Evolutionary conservation across 2,329 filamentous ascomycete genomes (phyloP).

Genomic region (Trichoderma gracile): DNA sequence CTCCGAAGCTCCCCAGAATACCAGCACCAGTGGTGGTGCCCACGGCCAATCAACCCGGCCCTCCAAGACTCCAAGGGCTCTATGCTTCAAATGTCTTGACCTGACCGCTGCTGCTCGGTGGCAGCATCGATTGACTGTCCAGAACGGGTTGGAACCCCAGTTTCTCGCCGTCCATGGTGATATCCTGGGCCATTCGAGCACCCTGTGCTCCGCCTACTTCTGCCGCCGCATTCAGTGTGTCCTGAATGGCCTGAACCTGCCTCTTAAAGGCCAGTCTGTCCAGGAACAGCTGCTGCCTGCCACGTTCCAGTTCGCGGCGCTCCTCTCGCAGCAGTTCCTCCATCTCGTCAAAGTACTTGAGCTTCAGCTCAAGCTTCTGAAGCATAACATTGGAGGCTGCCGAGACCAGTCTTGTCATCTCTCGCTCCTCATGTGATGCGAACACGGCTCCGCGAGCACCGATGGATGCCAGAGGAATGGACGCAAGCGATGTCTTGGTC

Average conservation of each 20-base stretch:
- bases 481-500: conserved; percentile 59
- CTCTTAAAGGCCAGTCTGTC: conserved; percentile 89
- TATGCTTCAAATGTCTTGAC: conserved; percentile 61
- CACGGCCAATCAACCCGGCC: neutral
- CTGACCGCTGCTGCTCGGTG: conserved; percentile 55
- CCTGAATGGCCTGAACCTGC: conserved; percentile 80
- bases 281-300: conserved; percentile 88
- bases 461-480: conserved; percentile 80
- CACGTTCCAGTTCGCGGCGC: conserved; percentile 86
- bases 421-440: conserved; percentile 92
- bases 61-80: conserved; percentile 1
- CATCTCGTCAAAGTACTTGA: conserved; percentile 95
- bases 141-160: conserved; percentile 55
- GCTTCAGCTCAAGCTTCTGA: conserved; percentile 92
- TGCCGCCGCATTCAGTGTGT: conserved; percentile 62
- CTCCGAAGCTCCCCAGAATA: conserved; percentile 11
- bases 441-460: conserved; percentile 84
- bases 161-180: conserved; percentile 50
- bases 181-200: conserved; percentile 49
- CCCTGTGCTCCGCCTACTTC: conserved; percentile 53
- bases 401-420: conserved; percentile 91
- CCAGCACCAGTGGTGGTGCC: neutral
- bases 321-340: conserved; percentile 90
- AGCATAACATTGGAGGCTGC: conserved; percentile 91
- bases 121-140: conserved; percentile 50